A percentile compares a stretch with the other conserved stretches of the same genome.
phyloP scores from a whole-genome alignment of 192 early-diverging fungal genomes.

The Coemansia sp. region DNA sequence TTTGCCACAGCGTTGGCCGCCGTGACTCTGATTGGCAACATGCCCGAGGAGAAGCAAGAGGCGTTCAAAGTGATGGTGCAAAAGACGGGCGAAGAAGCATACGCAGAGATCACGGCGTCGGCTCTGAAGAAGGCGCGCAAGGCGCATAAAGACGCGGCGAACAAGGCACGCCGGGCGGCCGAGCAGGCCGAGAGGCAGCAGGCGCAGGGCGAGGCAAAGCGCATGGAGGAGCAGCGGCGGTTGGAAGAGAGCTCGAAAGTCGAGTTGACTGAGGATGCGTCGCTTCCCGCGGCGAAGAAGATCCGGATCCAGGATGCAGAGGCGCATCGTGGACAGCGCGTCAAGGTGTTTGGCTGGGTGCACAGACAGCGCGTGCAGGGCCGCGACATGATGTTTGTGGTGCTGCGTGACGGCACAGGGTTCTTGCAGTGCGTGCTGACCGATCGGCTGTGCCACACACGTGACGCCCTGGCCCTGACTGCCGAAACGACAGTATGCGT shows the following conservation, averaged over 20 bases:
- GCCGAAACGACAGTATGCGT: slow-evolving; percentile 90
- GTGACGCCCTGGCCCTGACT: slow-evolving; percentile 89
- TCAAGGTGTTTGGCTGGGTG: slow-evolving; percentile 93
- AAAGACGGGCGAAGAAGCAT: slow-evolving; percentile 74
- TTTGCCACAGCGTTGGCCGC: slow-evolving; percentile 77
- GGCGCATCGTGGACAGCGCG: slow-evolving; percentile 70
- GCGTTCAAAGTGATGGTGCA: slow-evolving; percentile 63
- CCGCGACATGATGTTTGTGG: slow-evolving; percentile 94
- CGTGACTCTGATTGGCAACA: slow-evolving; percentile 58
- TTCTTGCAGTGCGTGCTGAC: slow-evolving; percentile 92
- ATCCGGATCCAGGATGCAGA: slow-evolving; percentile 75
- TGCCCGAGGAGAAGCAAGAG: slow-evolving; percentile 42
- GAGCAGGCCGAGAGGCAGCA: slow-evolving; percentile 69
- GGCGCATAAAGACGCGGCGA: slow-evolving; percentile 60
- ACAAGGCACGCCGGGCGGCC: slow-evolving; percentile 80
- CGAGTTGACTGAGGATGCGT: slow-evolving; percentile 67
- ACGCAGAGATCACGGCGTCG: slow-evolving; percentile 75
- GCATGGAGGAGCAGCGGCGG: slow-evolving; percentile 72
- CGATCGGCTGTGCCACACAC: slow-evolving; percentile 88
- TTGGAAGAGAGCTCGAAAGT: slow-evolving; percentile 87
- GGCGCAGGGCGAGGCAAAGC: slow-evolving; percentile 53
- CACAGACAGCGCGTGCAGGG: slow-evolving; percentile 94
- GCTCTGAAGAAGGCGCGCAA: slow-evolving; percentile 92
- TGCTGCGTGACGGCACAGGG: slow-evolving; percentile 93
- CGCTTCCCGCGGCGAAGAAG: slow-evolving; percentile 73